Evolutionary conservation across 352 stramenopile genomes (phyloP).

Genomic region (Aphanomyces stellatus): DNA sequence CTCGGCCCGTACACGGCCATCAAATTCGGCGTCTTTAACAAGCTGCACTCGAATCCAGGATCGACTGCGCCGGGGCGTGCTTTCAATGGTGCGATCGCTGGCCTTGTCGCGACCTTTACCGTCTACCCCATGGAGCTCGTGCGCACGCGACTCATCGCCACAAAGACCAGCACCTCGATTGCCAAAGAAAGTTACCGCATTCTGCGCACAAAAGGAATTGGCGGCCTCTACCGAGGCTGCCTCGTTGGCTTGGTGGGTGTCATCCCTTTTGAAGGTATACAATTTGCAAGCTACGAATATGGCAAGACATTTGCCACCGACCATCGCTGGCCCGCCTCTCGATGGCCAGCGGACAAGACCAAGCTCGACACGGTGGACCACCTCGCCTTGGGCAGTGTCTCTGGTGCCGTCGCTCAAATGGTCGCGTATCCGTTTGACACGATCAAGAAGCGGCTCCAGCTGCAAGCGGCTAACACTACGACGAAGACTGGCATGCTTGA

Average conservation of each 20-base stretch:
- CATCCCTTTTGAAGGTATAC: conserved; percentile 72
- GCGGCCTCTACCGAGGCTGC: conserved; percentile 56
- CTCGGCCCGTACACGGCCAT: conserved; percentile 61
- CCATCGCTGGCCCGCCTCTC: conserved; percentile 43
- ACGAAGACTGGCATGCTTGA: conserved; percentile 46
- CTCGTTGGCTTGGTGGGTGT: conserved; percentile 52
- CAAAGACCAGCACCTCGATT: conserved; percentile 37
- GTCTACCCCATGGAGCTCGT: conserved; percentile 74
- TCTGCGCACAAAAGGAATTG: conserved; percentile 44
- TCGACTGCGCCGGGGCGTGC: conserved; percentile 35
- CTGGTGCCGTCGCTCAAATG: conserved; percentile 66
- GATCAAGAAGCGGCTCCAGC: conserved; percentile 74
- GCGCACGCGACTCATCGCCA: conserved; percentile 65
- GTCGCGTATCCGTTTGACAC: conserved; percentile 79
- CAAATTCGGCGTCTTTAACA: conserved; percentile 74
- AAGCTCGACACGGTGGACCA: conserved; percentile 67
- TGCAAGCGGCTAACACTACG: conserved; percentile 32
- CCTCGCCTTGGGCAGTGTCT: conserved; percentile 65
- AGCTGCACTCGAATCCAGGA: conserved; percentile 41
- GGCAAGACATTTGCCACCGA: conserved; percentile 42
- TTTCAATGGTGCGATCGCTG: conserved; percentile 44
- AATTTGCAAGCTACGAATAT: conserved; percentile 80
- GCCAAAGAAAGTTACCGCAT: conserved; percentile 55
- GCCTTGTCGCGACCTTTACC: conserved; percentile 56
- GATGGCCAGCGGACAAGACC: conserved; percentile 51